A percentile compares a stretch with the other conserved stretches of the same genome.
phyloP scores from a whole-genome alignment of 805 yeast species.

The Torulaspora quercuum region DNA sequence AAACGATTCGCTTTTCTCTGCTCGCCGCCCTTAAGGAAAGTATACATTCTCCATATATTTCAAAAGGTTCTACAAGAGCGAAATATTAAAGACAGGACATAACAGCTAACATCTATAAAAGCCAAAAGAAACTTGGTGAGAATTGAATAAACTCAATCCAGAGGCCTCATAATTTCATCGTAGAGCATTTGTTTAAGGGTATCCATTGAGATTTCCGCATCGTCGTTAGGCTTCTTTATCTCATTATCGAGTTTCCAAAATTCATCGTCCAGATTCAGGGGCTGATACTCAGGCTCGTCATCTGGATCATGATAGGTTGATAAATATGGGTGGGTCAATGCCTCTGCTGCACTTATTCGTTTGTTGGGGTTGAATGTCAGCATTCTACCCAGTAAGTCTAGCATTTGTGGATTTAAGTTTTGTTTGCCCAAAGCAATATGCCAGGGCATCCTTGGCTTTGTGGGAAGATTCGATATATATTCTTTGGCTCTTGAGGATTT shows the following conservation, averaged over 20 bases:
- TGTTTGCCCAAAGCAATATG: conserved; percentile 31
- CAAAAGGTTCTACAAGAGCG: too few species aligned
- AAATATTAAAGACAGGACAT: background rate
- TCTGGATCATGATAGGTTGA: conserved; percentile 64
- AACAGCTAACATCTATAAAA: too few species aligned
- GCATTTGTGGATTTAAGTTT: conserved; percentile 43
- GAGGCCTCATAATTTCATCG: conserved; percentile 68
- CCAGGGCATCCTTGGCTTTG: conserved; percentile 52
- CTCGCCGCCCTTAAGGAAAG: too few species aligned
- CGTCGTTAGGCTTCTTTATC: conserved; percentile 38
- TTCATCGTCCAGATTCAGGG: conserved; percentile 36
- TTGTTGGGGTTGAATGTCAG: conserved; percentile 71
- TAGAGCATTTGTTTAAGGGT: conserved; percentile 73
- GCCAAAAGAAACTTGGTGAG: too few species aligned
- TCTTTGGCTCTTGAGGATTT: conserved; percentile 74
- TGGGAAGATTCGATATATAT: conserved; percentile 65
- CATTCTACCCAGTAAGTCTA: conserved; percentile 65
- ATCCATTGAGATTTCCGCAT: conserved; percentile 70
- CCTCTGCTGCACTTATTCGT: conserved; percentile 70
- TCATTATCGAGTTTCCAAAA: conserved; percentile 44
- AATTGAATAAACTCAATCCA: too few species aligned
- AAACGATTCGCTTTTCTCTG: too few species aligned
- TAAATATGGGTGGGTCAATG: conserved; percentile 70
- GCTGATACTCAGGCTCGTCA: conserved; percentile 57
- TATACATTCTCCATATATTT: conserved; percentile 2